Conservation (phyloP, 2,329 filamentous ascomycete genomes). For the Mariannaea elegans region DNA sequence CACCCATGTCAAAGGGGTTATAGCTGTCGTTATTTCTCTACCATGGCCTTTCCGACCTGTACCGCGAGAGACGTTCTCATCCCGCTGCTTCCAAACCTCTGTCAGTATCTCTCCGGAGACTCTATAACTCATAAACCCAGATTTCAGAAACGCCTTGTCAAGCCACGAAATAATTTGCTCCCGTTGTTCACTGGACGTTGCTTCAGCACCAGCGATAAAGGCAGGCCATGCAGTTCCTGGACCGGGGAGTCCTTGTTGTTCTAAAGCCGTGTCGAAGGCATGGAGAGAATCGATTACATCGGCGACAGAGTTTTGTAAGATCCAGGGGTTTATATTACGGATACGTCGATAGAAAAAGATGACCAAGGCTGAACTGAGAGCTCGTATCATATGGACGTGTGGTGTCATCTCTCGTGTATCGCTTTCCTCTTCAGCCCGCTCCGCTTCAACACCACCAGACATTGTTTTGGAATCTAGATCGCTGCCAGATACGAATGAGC, state of each 20-base stretch:
- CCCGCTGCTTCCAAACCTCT: conserved; percentile 34
- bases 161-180: conserved; percentile 29
- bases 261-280: conserved; percentile 30
- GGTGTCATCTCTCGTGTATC: conserved; percentile 26
- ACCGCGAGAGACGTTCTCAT: conserved; percentile 16
- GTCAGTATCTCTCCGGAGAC: conserved; percentile 26
- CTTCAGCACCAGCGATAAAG: conserved; percentile 32
- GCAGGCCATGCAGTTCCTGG: conserved; percentile 35
- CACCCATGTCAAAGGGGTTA: conserved; percentile 36
- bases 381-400: conserved; percentile 34
- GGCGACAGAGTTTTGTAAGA: conserved; percentile 29
- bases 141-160: conserved; percentile 30
- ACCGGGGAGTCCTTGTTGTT: conserved; percentile 26
- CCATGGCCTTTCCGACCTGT: background rate
- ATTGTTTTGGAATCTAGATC: background rate
- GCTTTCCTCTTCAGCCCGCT: background rate
- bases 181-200: conserved; percentile 24
- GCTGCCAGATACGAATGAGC: conserved; percentile 28
- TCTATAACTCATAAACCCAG: conserved; percentile 34
- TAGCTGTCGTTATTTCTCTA: too few species aligned
- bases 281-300: conserved; percentile 29
- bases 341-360: conserved; percentile 36
- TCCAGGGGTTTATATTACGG: conserved; percentile 32
- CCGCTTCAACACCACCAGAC: background rate
- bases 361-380: conserved; percentile 26